Conservation (phyloP, 108 stramenopile species). For the Stephanodiscus triporus region DNA sequence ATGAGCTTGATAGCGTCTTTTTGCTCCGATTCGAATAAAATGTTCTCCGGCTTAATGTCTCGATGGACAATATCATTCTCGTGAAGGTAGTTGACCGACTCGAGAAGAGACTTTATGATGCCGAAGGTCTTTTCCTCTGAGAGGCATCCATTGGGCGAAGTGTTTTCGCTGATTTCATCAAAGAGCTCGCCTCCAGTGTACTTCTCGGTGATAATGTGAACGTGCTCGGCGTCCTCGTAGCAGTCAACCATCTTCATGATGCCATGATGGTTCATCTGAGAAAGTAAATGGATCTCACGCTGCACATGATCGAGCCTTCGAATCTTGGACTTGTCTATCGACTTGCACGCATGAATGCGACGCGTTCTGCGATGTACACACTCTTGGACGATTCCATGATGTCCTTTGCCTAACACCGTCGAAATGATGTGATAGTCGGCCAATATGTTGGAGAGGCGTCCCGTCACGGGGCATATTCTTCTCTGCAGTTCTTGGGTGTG, state of each 20-base stretch:
- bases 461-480: not conserved
- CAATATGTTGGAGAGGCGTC: not conserved
- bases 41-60: slow-evolving; percentile 79
- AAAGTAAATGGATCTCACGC: slow-evolving; percentile 19
- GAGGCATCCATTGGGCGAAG: slow-evolving; percentile 25
- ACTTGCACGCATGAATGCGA: slow-evolving; percentile 58
- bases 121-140: slow-evolving; percentile 48
- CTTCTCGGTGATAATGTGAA: slow-evolving; percentile 61
- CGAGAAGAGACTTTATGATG: slow-evolving; percentile 51
- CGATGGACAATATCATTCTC: slow-evolving; percentile 61
- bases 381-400: slow-evolving; percentile 25
- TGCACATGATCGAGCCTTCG: slow-evolving; percentile 21
- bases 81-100: slow-evolving; percentile 65
- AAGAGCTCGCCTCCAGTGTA: slow-evolving; percentile 74
- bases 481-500: too few relatives aligned
- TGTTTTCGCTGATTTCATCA: slow-evolving; percentile 36
- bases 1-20: slow-evolving; percentile 49
- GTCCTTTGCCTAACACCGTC: slow-evolving; percentile 20
- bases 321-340: slow-evolving; percentile 51
- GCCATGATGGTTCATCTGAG: slow-evolving; percentile 26
- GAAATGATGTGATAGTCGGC: slow-evolving; percentile 23
- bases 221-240: slow-evolving; percentile 41
- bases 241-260: slow-evolving; percentile 44
- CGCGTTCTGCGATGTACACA: slow-evolving; percentile 39
- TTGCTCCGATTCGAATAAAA: slow-evolving; percentile 19